A percentile compares a stretch with the other conserved stretches of the same genome.
phyloP scores from a whole-genome alignment of 306 rosid species.

The Vachellia collinsii region DNA sequence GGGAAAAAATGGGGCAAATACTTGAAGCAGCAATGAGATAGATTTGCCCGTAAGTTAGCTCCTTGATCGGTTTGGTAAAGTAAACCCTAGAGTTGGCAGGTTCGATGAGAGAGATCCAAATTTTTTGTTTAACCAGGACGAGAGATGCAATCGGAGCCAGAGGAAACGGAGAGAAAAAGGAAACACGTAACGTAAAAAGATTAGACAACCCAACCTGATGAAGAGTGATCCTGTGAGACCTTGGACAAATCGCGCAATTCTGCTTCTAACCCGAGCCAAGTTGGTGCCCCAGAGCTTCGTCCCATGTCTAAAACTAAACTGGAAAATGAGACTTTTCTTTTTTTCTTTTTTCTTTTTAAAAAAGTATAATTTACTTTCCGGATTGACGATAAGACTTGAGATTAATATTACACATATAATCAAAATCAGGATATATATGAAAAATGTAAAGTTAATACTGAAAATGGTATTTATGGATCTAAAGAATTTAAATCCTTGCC shows the following conservation, averaged over 20 bases:
- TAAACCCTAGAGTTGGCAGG: conserved; percentile 30
- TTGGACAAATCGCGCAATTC: neutral
- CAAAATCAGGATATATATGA: too few species aligned
- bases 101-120: neutral
- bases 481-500: too few species aligned
- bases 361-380: too few species aligned
- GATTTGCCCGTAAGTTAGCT: conserved; percentile 26
- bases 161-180: neutral
- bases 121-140: neutral
- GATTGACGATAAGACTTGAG: too few species aligned
- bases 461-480: too few species aligned
- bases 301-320: neutral
- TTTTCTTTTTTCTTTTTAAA: too few species aligned
- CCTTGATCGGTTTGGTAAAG: conserved; percentile 29
- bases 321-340: too few species aligned
- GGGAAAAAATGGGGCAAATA: neutral
- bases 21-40: neutral
- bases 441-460: too few species aligned
- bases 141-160: neutral
- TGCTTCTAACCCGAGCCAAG: neutral
- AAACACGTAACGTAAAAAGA: neutral
- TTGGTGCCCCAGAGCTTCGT: neutral
- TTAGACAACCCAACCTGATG: neutral
- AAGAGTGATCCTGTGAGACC: neutral
- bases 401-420: too few species aligned